These are phyloP conservation scores for Psidium friedrichsthalianum DNA, from an alignment of 345 rosid genomes.

Conservation along the genomic window DNA sequence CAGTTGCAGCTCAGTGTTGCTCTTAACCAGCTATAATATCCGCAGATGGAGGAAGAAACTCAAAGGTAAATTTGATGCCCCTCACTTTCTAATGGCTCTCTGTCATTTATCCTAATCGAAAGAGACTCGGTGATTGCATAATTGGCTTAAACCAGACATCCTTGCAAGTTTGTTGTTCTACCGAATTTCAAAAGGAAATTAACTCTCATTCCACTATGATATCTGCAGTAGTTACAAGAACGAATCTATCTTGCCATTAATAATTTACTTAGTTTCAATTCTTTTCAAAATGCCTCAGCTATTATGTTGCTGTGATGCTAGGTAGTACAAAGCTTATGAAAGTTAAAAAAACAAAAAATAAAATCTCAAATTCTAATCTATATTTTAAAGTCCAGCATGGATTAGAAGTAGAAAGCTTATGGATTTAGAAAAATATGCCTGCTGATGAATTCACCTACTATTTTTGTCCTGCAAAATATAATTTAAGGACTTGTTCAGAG, in stretches of 20 bases:
- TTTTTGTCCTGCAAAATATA: background rate
- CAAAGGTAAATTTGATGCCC: background rate
- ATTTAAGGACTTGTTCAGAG: background rate
- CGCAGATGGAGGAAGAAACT: background rate
- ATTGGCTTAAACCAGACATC: background rate
- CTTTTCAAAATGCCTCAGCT: background rate
- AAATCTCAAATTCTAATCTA: background rate
- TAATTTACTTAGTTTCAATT: background rate
- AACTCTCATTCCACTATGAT: background rate
- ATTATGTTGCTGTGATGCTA: background rate
- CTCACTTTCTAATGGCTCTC: background rate
- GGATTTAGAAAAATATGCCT: background rate
- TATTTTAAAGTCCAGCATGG: background rate
- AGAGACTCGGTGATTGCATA: background rate
- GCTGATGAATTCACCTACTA: background rate
- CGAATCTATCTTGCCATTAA: background rate
- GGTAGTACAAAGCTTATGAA: background rate
- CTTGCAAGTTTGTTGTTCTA: background rate
- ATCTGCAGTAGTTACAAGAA: background rate
- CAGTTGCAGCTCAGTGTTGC: background rate
- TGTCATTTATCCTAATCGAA: background rate
- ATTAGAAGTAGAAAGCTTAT: background rate
- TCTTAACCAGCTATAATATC: background rate
- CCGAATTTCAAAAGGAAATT: background rate
- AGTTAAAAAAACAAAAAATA: background rate